Conservation (phyloP, 176 grass and related monocot species). For the Oryza brachyantha region DNA sequence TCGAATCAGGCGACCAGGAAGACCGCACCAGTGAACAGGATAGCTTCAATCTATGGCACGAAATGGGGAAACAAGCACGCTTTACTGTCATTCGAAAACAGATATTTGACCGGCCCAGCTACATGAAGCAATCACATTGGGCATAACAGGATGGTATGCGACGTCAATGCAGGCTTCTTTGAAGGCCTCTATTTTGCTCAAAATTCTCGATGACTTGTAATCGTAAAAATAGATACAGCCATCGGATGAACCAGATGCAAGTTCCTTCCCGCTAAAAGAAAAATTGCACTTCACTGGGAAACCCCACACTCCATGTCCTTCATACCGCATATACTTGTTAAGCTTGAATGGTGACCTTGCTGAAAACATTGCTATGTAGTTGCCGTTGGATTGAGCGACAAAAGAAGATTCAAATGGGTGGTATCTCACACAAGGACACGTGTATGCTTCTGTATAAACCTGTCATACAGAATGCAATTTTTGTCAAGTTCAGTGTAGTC, state of each 20-base stretch:
- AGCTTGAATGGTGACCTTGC: conserved; percentile 68
- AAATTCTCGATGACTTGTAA: conserved; percentile 47
- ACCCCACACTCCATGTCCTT: conserved; percentile 86
- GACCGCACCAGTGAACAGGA: background rate
- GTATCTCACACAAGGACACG: conserved; percentile 81
- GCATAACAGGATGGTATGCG: conserved; percentile 63
- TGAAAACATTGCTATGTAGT: conserved; percentile 80
- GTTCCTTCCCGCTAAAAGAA: conserved; percentile 51
- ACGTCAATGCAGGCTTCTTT: conserved; percentile 68
- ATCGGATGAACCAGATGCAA: conserved; percentile 82
- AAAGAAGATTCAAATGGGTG: conserved; percentile 77
- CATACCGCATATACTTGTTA: conserved; percentile 71
- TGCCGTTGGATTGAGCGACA: conserved; percentile 89
- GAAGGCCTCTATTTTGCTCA: conserved; percentile 66
- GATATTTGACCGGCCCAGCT: conserved; percentile 79
- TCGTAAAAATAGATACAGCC: conserved; percentile 74
- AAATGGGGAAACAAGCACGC: background rate
- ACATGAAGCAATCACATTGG: conserved; percentile 73
- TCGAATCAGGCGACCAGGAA: background rate
- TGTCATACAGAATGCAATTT: conserved; percentile 16
- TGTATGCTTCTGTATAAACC: conserved; percentile 88
- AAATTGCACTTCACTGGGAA: conserved; percentile 85
- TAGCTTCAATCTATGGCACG: background rate
- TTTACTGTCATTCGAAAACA: conserved; percentile 52
- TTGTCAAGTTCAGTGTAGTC: background rate